Evolutionary conservation across 139 green algal species (phyloP), one percentile per base, ranked within the genome.

Genomic region (Bryopsis sp.): DNA sequence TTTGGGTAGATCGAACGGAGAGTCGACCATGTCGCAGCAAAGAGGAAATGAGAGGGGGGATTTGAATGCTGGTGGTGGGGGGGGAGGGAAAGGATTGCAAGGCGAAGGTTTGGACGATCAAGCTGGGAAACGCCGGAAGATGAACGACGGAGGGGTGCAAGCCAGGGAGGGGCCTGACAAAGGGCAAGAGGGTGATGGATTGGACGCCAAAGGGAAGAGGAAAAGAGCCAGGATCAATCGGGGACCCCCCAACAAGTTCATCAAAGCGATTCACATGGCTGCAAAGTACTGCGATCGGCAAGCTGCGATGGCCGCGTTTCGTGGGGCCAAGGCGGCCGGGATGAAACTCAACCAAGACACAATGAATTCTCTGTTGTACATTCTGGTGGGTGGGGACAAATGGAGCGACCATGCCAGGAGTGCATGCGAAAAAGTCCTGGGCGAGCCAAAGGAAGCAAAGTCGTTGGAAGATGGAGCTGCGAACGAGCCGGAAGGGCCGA

Each of bases 311-410:
- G 58, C 39, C 4, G 26, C 6, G n/a, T 65, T 65, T 22, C 26
- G 58, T 24, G n/a, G 32, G 3, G 58, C 28, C 26, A 7, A 33
- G 43, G 31, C 39, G 29, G 26, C 26, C 6, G 58, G 58, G 26
- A 7, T 65, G 58, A 31, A 39, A 46, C 4, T 65, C 28, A 24
- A 15, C 4, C 24, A 65, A 26, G 31, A 24, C 15, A 6, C 4
- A 8, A 26, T 65, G 28, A 6, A 65, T 22, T 47, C 32, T 65
- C 19, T 65, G 6, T 22, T 65, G 28, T 65, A 46, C 43, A 7
- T 65, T 5, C 24, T 65, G n/a, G 58, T 65, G 3, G 58, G 58
- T 46, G 58, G 58, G n/a, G 58, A 39, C 28, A 7, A 65, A 5
- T 65, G 58, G 58, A 11, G 39, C 7, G 58, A 65, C 8, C 11